Base-by-base conservation (phyloP, 140 eudicot genomes). In the Artemisia princeps region DNA sequence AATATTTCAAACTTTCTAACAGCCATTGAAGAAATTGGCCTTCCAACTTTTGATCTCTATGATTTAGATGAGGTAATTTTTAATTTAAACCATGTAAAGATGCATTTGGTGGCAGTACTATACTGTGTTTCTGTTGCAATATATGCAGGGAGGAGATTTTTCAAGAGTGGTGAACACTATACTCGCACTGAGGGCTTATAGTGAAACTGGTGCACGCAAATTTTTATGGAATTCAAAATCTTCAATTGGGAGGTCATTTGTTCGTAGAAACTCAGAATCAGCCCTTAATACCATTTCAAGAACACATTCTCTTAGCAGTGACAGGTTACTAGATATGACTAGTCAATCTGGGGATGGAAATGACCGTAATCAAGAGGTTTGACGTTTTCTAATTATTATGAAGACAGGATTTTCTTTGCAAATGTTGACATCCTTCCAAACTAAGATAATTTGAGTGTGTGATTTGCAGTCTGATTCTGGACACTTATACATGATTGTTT, bases 21-120 rank as follows among this genome's bases (percentile, higher is more conserved):
- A 13, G 86, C 94, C 40, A 74, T 78, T 9, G 84, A 80, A 54
- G 84, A 73, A 51, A 51, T 90, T 55, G 94, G 95, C 59, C 79
- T 90, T 74, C 95, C 95, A 19, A 60, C 90, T 52, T 90, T 90
- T 74, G 90, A 87, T 56, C 94, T 82, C 2, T 73, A 84, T 76
- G 96, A 88, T 82, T 58, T 88, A 45, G 95, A 84, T 62, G 74
- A 74, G 83, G 95, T 84, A 68, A 23, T 72, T 59, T 14, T 42
- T 10, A 52, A 23, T 40, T 65, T 6, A 5, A 14, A 59, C 30
- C 2, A 50, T 17, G 19, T 22, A 19, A 17, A 23, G 26, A 17
- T 22, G 23, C 12, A 56, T 22, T 24, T 15, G 28, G 13, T 54
- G 13, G 8, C 37, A 26, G 33, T 67, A 4, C 54, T 56, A 40